Evolutionary conservation across 129 eudicot species (phyloP), one percentile per base, ranked within the genome.

Genomic region (Ambrosia trifida): DNA sequence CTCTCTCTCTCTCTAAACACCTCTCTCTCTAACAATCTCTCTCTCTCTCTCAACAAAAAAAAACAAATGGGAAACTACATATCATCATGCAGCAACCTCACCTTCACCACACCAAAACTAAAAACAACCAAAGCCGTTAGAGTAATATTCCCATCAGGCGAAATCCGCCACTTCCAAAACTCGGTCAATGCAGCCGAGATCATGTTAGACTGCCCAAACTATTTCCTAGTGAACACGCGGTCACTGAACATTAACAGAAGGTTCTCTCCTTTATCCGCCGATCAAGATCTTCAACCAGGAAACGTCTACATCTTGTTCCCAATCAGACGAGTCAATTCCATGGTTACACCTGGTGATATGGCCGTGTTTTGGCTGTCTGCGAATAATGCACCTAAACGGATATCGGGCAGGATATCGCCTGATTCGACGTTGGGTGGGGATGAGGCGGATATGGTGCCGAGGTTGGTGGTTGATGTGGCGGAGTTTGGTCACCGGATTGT

Each of bases 181-280:
- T 83, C 88, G 24, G 75, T 86, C 30, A 89, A 85, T 46, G 98
- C 96, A 8, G 98, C 98, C 18, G 98, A 93, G 80, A 82, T 93
- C 70, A 93, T 93, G 98, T 79, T 93, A 4, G 95, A 89, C 14
- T 84, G 79, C 16, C 98, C 96, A 0, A 82, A 57, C 35, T 79
- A 60, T 65, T 93, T 89, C 71, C 67, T 93, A 3, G 89, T 86
- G 47, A 85, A 83, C 75, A 72, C 96, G 7, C 73, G 33, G 5
- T 82, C 88, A 1, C 64, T 93, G 41, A 77, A 59, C 49, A 75
- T 85, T 67, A 91, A 91, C 36, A 59, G 69, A 9, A 68, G 96
- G 19, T 87, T 93, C 44, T 78, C 90, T 5, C 85, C 95, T 51
- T 83, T 93, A 13, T 67, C 83, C 1, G 96, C 98, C n/a, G 96